Evolutionary conservation across 495 filamentous ascomycete species (phyloP), one percentile per base, ranked within the genome.

Genomic region (Lasiosphaeria ovina): DNA sequence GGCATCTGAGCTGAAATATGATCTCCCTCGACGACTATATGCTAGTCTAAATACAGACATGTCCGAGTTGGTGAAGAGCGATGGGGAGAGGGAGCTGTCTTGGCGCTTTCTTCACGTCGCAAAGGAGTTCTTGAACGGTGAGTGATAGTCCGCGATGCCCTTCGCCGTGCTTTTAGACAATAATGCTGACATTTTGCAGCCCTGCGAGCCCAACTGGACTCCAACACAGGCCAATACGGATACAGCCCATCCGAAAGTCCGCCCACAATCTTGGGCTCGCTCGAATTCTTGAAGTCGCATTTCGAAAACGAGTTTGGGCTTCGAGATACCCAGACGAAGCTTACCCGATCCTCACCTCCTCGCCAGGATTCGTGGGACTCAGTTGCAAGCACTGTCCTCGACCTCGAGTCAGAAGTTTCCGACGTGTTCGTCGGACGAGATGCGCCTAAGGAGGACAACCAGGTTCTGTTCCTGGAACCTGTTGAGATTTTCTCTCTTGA

Each of bases 281-380:
- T 47, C 5, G 44, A 9, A 11, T 47, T 47, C 11, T 9, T 47
- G 44, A 47, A 47, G 44, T 9, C 7, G 6, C 16, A 47, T 47
- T 14, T 47, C 11, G 5, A 47, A 5, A 5, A 11, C 12, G 16
- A 5, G 4, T 14, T 47, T 9, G 12, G 12, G 12, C 44, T 11
- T n/a, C 44, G 33, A 53, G 10, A 53, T 5, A 4, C 0, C 14
- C 34, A 3, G 24, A 11, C 17, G 1, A 14, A 31, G 24, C 49
- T 48, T 5, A 34, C 10, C n/a, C 44, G 34, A 5, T 6, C 14
- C 4, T 4, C 16, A 11, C 1, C 42, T 4, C 58, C 32, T 6
- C 51, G 51, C 17, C 51, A 35, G 10, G 3, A 60, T 44, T 60
- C 44, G 6, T 60, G 42, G 40, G 24, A 55, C 34, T 55, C 52